A percentile compares a stretch with the other conserved stretches of the same genome.
phyloP scores from a whole-genome alignment of 164 flowering plant species.

The Magnolia sinica region DNA sequence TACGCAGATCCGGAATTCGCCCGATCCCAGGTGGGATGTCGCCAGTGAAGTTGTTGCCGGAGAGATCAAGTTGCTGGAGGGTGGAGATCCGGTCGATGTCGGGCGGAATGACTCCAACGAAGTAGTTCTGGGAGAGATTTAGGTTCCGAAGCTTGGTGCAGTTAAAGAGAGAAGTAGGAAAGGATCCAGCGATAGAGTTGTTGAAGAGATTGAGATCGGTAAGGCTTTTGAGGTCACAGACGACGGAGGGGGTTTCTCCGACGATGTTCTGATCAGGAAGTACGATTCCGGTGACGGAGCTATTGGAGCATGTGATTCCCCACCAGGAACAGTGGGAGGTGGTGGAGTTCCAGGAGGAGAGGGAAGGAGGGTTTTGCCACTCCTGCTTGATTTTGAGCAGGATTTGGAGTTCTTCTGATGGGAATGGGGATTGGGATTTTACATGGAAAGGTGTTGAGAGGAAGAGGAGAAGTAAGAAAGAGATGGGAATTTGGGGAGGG shows the following conservation, averaged over 20 bases:
- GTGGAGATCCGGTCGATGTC: conserved; percentile 40
- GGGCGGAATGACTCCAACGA: conserved; percentile 56
- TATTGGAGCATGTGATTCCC: conserved; percentile 30
- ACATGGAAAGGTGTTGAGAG: background rate
- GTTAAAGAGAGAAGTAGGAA: conserved; percentile 49
- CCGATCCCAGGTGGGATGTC: conserved; percentile 59
- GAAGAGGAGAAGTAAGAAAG: background rate
- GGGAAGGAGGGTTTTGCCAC: conserved; percentile 24
- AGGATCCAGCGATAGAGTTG: conserved; percentile 52
- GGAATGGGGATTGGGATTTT: background rate
- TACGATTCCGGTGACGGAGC: conserved; percentile 32
- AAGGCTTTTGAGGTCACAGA: conserved; percentile 58
- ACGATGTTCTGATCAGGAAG: conserved; percentile 27
- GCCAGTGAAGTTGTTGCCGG: conserved; percentile 66
- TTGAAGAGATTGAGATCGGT: conserved; percentile 32
- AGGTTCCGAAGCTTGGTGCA: conserved; percentile 51
- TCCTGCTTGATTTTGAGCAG: conserved; percentile 31
- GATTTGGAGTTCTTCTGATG: conserved; percentile 10
- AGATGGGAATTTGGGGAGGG: background rate
- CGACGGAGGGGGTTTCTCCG: conserved; percentile 27
- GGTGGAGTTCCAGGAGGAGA: conserved; percentile 37
- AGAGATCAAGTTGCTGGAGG: conserved; percentile 40
- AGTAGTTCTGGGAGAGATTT: conserved; percentile 57
- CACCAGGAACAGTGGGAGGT: conserved; percentile 42
- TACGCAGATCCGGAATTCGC: conserved; percentile 25